Evolutionary conservation across 805 yeast genomes (phyloP).

Genomic region (Komagataella populi): DNA sequence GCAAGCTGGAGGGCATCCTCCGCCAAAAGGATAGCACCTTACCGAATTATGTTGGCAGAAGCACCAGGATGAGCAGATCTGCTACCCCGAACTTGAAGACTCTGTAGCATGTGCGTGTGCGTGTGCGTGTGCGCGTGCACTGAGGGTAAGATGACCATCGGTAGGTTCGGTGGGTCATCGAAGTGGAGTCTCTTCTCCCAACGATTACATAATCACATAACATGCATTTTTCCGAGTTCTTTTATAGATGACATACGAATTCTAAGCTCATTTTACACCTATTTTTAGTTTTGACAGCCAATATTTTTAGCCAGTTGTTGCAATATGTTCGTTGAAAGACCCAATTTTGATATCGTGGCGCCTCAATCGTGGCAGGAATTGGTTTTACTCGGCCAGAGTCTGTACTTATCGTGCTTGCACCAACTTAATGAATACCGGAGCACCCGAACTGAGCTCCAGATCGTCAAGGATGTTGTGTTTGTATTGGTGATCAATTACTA

Average conservation of each 20-base stretch:
- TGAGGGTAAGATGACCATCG: too few relatives aligned
- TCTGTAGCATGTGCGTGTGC: background rate
- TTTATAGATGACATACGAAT: too few relatives aligned
- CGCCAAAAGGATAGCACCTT: constrained; percentile 9
- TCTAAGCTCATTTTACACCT: background rate
- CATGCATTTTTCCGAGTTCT: background rate
- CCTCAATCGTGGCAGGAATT: background rate
- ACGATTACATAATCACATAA: background rate
- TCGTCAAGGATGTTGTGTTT: background rate
- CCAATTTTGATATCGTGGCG: background rate
- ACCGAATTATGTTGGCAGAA: constrained; percentile 1
- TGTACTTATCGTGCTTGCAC: background rate
- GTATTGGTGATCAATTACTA: background rate
- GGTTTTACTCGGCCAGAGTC: background rate
- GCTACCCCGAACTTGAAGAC: constrained; percentile 1
- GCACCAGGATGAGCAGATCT: constrained; percentile 2
- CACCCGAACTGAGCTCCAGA: background rate
- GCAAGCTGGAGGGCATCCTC: constrained; percentile 10
- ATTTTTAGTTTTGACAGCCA: background rate
- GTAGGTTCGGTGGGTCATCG: background rate
- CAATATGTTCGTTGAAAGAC: background rate
- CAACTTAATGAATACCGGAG: background rate
- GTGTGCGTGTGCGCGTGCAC: too few relatives aligned
- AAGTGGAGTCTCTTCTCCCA: background rate
- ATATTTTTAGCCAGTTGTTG: background rate